These are phyloP conservation scores for Lentithecium fluviatile DNA, from an alignment of 495 filamentous ascomycete species.

Conservation along the genomic window DNA sequence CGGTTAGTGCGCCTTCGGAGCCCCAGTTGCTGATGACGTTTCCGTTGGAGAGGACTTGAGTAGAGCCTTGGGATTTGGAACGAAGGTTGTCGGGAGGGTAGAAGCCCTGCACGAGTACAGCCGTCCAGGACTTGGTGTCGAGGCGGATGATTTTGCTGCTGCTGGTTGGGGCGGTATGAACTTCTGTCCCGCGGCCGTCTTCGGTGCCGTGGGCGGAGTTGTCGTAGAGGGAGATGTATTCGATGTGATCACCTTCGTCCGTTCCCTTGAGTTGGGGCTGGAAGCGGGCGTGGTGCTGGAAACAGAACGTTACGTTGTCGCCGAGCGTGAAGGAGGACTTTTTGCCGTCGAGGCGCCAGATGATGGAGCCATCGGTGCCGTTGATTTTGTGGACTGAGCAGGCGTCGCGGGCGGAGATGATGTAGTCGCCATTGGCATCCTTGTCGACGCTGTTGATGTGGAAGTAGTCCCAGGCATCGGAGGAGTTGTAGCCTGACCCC, in stretches of 20 bases:
- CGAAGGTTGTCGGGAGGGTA: constrained; percentile 38
- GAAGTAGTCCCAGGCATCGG: constrained; percentile 43
- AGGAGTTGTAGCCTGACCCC: constrained; percentile 46
- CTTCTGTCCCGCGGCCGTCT: constrained; percentile 24
- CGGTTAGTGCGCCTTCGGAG: constrained; percentile 49
- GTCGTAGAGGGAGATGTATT: constrained; percentile 43
- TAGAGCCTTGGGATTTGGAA: constrained; percentile 49
- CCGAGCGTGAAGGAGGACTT: constrained; percentile 49
- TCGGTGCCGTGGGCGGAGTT: constrained; percentile 41
- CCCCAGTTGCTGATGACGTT: constrained; percentile 54
- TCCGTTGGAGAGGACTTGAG: constrained; percentile 48
- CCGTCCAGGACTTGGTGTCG: constrained; percentile 46
- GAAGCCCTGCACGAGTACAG: constrained; percentile 44
- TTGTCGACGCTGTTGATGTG: constrained; percentile 47
- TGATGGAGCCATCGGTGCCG: constrained; percentile 40
- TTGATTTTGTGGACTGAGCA: constrained; percentile 44
- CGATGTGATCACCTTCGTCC: constrained; percentile 20
- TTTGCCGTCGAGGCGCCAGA: constrained; percentile 51
- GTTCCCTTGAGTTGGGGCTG: neutral
- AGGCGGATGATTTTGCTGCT: constrained; percentile 50
- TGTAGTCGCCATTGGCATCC: constrained; percentile 41
- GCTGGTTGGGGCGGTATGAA: constrained; percentile 37
- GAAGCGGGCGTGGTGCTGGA: constrained; percentile 57
- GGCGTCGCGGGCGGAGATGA: constrained; percentile 49
- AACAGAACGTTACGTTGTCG: constrained; percentile 49